Evolutionary conservation across 805 yeast genomes (phyloP), one percentile per base, ranked within the genome.

Genomic region (Kodamaea restingae): DNA sequence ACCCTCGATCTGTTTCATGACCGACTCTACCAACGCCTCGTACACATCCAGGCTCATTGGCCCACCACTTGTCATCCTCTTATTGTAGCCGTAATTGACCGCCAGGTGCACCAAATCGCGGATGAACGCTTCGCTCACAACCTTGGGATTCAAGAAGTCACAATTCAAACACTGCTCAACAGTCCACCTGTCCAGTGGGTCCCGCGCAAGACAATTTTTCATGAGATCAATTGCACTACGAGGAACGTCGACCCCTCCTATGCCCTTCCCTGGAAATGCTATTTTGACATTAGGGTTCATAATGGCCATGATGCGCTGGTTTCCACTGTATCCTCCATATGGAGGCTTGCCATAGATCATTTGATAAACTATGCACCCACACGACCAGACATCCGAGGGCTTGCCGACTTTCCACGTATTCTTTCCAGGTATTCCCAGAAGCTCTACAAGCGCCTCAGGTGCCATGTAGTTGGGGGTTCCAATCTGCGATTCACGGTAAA

Each of bases 381-480:
- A 85, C 15, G 98, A 88, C 98, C 98, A 93, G 11, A 93, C 81
- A 63, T 93, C 98, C 2, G 97, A 84, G 0, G 98, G 96, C 51
- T 81, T 83, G 1, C 98, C 97, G 8, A 90, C 95, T 58, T 78
- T 85, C 91, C 82, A 65, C 26, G 77, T 62, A 41, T 50, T 56
- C 35, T 50, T 54, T 1, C 58, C 63, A 40, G 54, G 58, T 28
- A 55, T 52, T 4, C 56, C 42, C 22, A 62, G 67, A 20, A 64
- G 77, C 58, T 84, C 95, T 32, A 83, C 71, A 43, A 91, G 64
- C 0, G 97, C 86, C 60, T 91, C 98, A 0, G 98, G 98, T 0
- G 98, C 96, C 98, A 91, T 93, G 58, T 91, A 93, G 57, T 85
- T 88, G 2, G 96, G 96, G 0, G 98, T 91, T 4, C 98, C 98